Conservation (phyloP, 129 eudicot genomes). For the Artemisia tridentata region DNA sequence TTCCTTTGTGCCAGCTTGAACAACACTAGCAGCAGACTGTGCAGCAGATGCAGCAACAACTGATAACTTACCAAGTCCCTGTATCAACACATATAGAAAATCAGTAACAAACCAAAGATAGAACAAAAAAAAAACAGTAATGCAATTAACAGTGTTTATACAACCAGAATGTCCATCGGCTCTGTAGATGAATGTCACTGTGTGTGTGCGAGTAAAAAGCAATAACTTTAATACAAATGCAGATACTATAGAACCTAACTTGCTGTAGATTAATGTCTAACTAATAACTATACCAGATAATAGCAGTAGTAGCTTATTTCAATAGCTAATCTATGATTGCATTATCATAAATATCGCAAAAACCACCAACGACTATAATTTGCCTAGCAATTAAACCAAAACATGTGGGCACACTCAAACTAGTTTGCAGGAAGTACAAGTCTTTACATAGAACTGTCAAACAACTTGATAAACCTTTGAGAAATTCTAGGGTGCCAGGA, state of each 20-base stretch:
- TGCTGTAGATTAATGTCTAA: not conserved
- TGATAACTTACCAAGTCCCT: slow-evolving; percentile 90
- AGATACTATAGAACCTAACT: no score
- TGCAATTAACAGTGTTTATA: not conserved
- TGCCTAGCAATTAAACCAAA: not conserved
- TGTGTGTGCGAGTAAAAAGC: no score
- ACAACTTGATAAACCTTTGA: not conserved
- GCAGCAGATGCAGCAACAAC: slow-evolving; percentile 85
- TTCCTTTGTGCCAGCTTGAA: slow-evolving; percentile 93
- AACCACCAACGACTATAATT: not conserved
- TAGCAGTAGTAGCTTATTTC: not conserved
- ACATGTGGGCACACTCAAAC: not conserved
- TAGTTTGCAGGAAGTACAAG: slow-evolving; percentile 3
- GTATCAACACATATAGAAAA: slow-evolving; percentile 14
- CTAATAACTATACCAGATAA: not conserved
- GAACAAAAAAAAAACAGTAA: not conserved
- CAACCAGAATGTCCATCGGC: not conserved
- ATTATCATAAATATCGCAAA: not conserved
- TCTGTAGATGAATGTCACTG: no score
- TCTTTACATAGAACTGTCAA: not conserved
- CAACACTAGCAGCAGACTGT: slow-evolving; percentile 88
- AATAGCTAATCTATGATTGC: not conserved
- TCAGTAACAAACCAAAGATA: slow-evolving; percentile 18
- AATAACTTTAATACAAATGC: no score
- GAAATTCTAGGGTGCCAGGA: not conserved